Evolutionary conservation across 768 basidiomycete genomes (phyloP).

Genomic region (Lanmaoa rubissima): DNA sequence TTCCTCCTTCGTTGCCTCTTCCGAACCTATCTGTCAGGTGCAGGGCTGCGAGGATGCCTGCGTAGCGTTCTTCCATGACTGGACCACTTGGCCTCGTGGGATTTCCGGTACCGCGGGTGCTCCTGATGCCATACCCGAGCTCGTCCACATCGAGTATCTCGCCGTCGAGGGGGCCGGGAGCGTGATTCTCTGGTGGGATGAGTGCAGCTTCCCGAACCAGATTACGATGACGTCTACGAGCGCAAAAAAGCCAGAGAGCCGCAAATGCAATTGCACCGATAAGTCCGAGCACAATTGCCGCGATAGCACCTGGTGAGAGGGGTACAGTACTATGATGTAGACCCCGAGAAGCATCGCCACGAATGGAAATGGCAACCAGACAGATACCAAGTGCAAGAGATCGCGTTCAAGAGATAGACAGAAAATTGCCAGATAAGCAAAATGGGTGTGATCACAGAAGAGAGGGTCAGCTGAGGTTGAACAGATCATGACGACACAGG

Average conservation of each 20-base stretch:
- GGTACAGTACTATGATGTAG: slow-evolving; percentile 3
- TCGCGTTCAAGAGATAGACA: slow-evolving; percentile 3
- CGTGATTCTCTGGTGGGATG: slow-evolving; percentile 6
- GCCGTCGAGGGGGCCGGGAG: slow-evolving; percentile 21
- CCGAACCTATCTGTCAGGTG: slow-evolving; percentile 13
- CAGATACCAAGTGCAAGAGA: slow-evolving; percentile 2
- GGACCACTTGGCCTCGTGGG: background rate
- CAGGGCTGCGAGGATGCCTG: slow-evolving; percentile 26
- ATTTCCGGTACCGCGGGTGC: background rate
- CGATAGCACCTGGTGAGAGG: slow-evolving; percentile 25
- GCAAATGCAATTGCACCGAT: slow-evolving; percentile 27
- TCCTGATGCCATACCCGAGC: slow-evolving; percentile 1
- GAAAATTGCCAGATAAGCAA: slow-evolving; percentile 10
- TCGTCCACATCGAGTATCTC: slow-evolving; percentile 21
- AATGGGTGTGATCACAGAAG: slow-evolving; percentile 13
- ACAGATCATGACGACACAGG: slow-evolving; percentile 20
- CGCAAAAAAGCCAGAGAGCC: slow-evolving; percentile 32
- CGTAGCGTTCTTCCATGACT: slow-evolving; percentile 28
- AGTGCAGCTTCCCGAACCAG: slow-evolving; percentile 20
- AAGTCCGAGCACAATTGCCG: slow-evolving; percentile 26
- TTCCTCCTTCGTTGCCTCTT: slow-evolving; percentile 21
- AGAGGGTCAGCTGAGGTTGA: slow-evolving; percentile 16
- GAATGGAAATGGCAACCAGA: slow-evolving; percentile 3
- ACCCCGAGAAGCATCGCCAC: slow-evolving; percentile 4
- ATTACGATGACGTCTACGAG: slow-evolving; percentile 29